These are phyloP conservation scores for Apostasia shenzhenica DNA, from an alignment of 106 monocot species.

Conservation along the genomic window DNA sequence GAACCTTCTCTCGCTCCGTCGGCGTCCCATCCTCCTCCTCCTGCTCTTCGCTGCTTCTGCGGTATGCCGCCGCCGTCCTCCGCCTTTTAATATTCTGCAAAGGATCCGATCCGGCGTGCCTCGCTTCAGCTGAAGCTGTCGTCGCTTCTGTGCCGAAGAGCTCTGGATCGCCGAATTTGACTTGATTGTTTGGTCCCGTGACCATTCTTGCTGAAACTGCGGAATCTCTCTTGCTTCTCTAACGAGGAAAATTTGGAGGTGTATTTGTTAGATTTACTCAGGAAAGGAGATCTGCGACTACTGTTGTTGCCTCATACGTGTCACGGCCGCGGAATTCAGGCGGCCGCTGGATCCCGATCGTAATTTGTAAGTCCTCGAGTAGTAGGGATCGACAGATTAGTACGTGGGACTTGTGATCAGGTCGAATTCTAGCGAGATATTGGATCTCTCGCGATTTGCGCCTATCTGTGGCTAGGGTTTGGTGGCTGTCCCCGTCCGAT, in stretches of 20 bases:
- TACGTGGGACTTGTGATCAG: no score
- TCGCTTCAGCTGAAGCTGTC: neutral
- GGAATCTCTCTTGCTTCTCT: neutral
- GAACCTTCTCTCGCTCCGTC: no score
- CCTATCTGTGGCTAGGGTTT: neutral
- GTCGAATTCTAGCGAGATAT: no score
- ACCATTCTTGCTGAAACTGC: neutral
- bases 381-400: no score
- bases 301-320: neutral
- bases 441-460: no score
- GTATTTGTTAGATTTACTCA: neutral
- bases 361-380: no score
- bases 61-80: neutral
- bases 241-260: neutral
- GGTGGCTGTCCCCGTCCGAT: neutral
- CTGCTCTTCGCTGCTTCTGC: neutral
- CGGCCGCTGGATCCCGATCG: neutral
- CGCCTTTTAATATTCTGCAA: neutral
- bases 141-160: neutral
- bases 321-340: neutral
- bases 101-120: neutral
- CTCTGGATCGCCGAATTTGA: neutral
- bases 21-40: neutral
- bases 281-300: neutral
- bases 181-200: neutral